A percentile compares a stretch with the other conserved stretches of the same genome.
phyloP scores from a whole-genome alignment of 2,329 filamentous ascomycete species.

The Trichoderma afroharzianum region DNA sequence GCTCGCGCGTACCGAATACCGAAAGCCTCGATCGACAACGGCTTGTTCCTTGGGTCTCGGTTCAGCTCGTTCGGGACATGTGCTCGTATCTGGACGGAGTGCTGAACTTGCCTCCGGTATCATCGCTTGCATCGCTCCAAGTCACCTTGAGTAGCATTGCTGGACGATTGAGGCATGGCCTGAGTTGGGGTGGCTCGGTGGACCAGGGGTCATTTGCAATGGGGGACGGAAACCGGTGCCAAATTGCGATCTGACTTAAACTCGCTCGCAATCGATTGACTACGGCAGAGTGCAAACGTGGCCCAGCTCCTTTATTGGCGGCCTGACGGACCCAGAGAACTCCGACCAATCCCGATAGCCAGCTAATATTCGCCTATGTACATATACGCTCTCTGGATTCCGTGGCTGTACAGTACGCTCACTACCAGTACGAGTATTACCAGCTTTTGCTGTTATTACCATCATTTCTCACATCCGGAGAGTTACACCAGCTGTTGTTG shows the following conservation, averaged over 20 bases:
- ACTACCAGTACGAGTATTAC: neutral
- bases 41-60: neutral
- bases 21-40: neutral
- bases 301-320: slow-evolving; percentile 1
- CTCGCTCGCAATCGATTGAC: neutral
- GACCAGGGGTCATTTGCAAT: neutral
- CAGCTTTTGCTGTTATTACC: neutral
- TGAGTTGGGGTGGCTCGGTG: neutral
- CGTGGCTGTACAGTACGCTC: neutral
- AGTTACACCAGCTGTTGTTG: neutral
- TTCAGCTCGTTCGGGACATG: neutral
- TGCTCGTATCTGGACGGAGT: neutral
- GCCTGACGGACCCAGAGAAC: neutral
- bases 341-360: neutral
- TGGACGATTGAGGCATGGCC: neutral
- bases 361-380: neutral
- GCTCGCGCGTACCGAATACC: neutral
- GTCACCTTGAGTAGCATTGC: neutral
- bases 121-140: neutral
- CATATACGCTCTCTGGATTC: neutral
- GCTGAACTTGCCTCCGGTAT: neutral
- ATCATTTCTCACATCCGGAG: neutral
- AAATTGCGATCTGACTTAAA: neutral
- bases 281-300: neutral
- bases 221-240: neutral